Conservation (phyloP, 768 basidiomycete species). For the Rhizopogon salebrosus region DNA sequence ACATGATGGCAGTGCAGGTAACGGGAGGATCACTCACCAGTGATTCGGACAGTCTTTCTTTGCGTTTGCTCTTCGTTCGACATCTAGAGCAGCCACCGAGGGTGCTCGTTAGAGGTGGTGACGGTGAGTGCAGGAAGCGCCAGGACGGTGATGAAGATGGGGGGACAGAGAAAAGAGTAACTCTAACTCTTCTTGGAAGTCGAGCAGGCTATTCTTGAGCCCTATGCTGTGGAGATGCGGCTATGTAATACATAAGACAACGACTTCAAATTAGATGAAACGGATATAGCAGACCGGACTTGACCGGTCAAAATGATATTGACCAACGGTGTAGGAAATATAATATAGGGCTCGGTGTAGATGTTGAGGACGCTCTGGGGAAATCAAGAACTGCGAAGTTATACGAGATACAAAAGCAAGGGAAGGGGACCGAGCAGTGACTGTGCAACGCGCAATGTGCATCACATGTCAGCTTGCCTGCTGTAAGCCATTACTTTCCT, state of each 20-base stretch:
- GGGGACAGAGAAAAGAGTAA: background rate
- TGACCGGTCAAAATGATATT: too few relatives aligned
- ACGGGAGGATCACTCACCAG: background rate
- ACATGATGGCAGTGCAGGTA: background rate
- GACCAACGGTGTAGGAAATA: too few relatives aligned
- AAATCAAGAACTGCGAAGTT: too few relatives aligned
- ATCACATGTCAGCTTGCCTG: too few relatives aligned
- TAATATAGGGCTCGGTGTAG: too few relatives aligned
- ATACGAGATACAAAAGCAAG: too few relatives aligned
- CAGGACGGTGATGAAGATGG: background rate
- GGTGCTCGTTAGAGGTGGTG: background rate
- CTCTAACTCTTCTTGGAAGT: background rate
- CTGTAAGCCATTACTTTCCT: too few relatives aligned
- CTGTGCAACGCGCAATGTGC: too few relatives aligned
- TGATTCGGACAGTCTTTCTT: background rate
- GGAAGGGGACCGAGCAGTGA: too few relatives aligned
- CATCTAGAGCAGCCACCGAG: background rate
- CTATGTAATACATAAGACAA: background rate
- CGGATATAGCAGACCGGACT: background rate
- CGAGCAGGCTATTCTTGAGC: background rate
- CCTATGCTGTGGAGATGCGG: conserved; percentile 3
- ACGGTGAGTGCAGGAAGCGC: background rate
- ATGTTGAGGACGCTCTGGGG: too few relatives aligned
- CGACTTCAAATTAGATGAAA: background rate
- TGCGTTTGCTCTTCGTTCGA: background rate